Evolutionary conservation across 345 rosid genomes (phyloP).

Genomic region (Cardiospermum halicacabum): DNA sequence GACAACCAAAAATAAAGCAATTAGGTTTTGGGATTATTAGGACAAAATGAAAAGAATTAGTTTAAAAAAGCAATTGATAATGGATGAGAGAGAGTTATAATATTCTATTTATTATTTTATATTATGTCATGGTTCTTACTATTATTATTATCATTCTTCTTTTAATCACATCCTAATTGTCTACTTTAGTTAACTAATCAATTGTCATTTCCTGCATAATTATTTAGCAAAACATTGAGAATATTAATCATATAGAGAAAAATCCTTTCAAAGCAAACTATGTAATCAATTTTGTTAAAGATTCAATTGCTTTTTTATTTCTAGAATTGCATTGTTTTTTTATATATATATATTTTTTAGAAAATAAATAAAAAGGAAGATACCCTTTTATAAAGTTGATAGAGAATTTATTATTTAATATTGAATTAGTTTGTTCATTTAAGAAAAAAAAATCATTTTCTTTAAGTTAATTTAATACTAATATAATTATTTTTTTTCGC

Average conservation of each 20-base stretch:
- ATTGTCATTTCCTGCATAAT: not conserved
- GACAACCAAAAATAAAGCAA: not conserved
- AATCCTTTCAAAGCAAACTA: too few relatives aligned
- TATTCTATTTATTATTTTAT: too few relatives aligned
- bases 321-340: too few relatives aligned
- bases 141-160: not conserved
- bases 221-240: slow-evolving; percentile 3
- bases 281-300: too few relatives aligned
- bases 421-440: too few relatives aligned
- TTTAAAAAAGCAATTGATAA: slow-evolving; percentile 21
- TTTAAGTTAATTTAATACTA: slow-evolving; percentile 18
- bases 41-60: slow-evolving; percentile 11
- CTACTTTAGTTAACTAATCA: slow-evolving; percentile 4
- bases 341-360: too few relatives aligned
- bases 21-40: not conserved
- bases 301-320: too few relatives aligned
- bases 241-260: too few relatives aligned
- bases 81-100: slow-evolving; percentile 45
- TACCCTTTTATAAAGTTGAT: too few relatives aligned
- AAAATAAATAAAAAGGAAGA: too few relatives aligned
- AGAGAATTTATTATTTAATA: too few relatives aligned
- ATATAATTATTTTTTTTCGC: slow-evolving; percentile 24
- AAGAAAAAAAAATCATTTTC: too few relatives aligned
- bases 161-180: not conserved
- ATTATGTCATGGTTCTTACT: not conserved